phyloP scores from a whole-genome alignment of 2,329 filamentous ascomycete genomes.

The Neonectria ditissima region DNA sequence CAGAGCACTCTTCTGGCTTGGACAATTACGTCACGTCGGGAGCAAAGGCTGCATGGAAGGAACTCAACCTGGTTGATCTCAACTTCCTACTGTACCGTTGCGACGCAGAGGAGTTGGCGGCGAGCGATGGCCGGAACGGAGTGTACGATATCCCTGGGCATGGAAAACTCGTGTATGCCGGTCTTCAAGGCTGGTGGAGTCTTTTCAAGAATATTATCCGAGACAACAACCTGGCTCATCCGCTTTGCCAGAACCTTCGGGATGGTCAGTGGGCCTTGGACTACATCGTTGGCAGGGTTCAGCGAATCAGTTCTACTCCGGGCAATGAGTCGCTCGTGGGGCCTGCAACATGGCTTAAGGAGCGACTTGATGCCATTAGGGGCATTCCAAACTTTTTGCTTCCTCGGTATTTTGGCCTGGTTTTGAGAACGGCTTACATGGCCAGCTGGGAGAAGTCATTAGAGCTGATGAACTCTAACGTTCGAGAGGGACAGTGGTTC shows the following conservation, averaged over 20 bases:
- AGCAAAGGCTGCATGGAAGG: constrained; percentile 80
- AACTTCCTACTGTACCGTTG: constrained; percentile 94
- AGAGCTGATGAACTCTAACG: constrained; percentile 80
- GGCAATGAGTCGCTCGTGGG: constrained; percentile 72
- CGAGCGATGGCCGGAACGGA: constrained; percentile 84
- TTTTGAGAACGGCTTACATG: constrained; percentile 87
- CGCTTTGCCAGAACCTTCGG: constrained; percentile 91
- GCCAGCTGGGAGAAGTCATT: constrained; percentile 84
- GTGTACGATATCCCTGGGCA: constrained; percentile 87
- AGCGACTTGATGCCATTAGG: constrained; percentile 87
- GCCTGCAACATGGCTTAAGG: constrained; percentile 81
- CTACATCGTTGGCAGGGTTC: constrained; percentile 83
- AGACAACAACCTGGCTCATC: constrained; percentile 92
- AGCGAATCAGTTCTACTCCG: constrained; percentile 74
- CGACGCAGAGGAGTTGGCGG: constrained; percentile 86
- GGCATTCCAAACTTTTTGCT: constrained; percentile 88
- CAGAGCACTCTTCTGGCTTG: constrained; percentile 84
- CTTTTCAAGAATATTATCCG: constrained; percentile 84
- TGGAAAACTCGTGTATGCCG: constrained; percentile 90
- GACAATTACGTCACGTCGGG: constrained; percentile 89
- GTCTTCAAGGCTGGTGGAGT: constrained; percentile 99
- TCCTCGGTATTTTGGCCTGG: constrained; percentile 91
- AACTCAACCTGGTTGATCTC: constrained; percentile 82
- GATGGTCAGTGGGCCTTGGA: constrained; percentile 94
- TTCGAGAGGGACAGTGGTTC: constrained; percentile 87